phyloP scores from a whole-genome alignment of 1,139 yeast species.

The Yamadazyma blattariae region DNA sequence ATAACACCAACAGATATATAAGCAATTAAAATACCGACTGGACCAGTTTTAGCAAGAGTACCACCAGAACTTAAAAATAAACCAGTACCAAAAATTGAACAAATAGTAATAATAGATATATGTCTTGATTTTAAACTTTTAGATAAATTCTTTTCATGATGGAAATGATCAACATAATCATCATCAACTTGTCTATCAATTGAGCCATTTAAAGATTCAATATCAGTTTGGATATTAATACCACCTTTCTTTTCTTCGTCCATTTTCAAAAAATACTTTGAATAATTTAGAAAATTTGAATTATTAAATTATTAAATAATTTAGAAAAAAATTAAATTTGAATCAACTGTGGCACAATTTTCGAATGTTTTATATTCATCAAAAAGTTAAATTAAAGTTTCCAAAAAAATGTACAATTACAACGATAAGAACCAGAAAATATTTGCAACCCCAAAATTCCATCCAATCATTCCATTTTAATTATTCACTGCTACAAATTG shows the following conservation, averaged over 20 bases:
- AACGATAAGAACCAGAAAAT: too few relatives aligned
- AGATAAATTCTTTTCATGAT: conserved; percentile 20
- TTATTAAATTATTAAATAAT: too few relatives aligned
- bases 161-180: conserved; percentile 12
- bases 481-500: too few relatives aligned
- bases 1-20: conserved; percentile 38
- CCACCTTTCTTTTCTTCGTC: conserved; percentile 8
- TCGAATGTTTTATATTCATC: too few relatives aligned
- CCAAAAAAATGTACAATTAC: too few relatives aligned
- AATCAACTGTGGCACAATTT: too few relatives aligned
- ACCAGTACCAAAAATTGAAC: conserved; percentile 46
- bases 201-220: conserved; percentile 4
- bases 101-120: conserved; percentile 42
- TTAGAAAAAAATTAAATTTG: too few relatives aligned
- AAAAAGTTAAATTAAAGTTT: too few relatives aligned
- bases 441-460: too few relatives aligned
- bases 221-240: conserved; percentile 9
- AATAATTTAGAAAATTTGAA: too few relatives aligned
- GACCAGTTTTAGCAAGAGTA: conserved; percentile 60
- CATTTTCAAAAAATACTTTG: too few relatives aligned
- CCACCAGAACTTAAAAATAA: conserved; percentile 67
- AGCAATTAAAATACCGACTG: conserved; percentile 59
- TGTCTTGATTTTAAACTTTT: conserved; percentile 37
- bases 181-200: background rate
- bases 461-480: too few relatives aligned